These are phyloP conservation scores for Pseudozyma hubeiensis DNA, from an alignment of 1,284 basidiomycete genomes.

Conservation along the genomic window DNA sequence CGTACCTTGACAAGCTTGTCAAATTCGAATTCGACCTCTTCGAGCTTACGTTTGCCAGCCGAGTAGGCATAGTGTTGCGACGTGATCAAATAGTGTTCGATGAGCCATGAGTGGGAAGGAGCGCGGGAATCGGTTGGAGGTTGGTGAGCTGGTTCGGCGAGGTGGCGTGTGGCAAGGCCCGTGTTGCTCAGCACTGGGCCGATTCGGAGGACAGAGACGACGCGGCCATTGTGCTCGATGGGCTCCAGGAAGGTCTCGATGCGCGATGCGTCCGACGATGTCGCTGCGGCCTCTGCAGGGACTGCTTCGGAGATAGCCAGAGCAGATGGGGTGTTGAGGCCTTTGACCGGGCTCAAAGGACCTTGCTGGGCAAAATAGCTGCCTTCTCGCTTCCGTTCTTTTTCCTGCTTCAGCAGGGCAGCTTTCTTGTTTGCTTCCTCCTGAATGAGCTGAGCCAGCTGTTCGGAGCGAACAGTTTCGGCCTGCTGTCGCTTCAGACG, in stretches of 20 bases:
- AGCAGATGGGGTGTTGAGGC: background rate
- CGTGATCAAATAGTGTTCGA: constrained; percentile 59
- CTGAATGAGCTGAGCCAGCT: constrained; percentile 58
- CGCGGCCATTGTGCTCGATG: constrained; percentile 48
- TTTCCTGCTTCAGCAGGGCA: constrained; percentile 50
- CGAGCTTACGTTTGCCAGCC: constrained; percentile 60
- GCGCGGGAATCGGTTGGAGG: constrained; percentile 36
- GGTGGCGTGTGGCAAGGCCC: constrained; percentile 43
- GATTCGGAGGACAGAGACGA: constrained; percentile 46
- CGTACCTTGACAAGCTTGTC: constrained; percentile 51
- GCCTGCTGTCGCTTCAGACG: constrained; percentile 27
- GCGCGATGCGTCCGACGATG: constrained; percentile 15
- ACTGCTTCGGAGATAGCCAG: constrained; percentile 1
- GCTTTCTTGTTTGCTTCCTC: constrained; percentile 55
- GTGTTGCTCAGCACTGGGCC: constrained; percentile 53
- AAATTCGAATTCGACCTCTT: constrained; percentile 64
- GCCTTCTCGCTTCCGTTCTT: constrained; percentile 41
- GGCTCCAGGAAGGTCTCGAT: constrained; percentile 59
- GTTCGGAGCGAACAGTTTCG: constrained; percentile 52
- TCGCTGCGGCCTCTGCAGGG: constrained; percentile 9
- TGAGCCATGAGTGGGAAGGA: constrained; percentile 47
- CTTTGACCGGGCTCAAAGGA: constrained; percentile 26
- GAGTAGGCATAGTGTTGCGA: constrained; percentile 56
- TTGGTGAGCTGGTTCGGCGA: constrained; percentile 47
- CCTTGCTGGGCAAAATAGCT: constrained; percentile 36